Evolutionary conservation across 1,139 yeast species (phyloP), one percentile per base, ranked within the genome.

Genomic region (Zygosaccharomyces sapae): DNA sequence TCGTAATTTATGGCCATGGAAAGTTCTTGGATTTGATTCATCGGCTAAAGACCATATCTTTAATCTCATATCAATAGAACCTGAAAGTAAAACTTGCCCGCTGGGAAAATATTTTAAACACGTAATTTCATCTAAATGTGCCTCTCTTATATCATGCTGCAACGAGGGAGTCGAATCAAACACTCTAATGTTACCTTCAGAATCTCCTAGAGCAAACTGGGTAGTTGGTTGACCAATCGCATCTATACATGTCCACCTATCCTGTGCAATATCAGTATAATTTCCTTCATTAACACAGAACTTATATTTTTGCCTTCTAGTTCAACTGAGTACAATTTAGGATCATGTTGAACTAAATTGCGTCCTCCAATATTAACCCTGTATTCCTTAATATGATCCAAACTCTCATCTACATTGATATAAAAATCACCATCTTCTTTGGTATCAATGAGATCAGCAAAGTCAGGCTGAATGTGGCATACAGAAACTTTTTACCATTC

Each of bases 21-120:
- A 70, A 0, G 73, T 68, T 41, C 89, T 64, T 1, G 81, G 76
- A 45, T 70, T 71, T 2, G 71, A 55, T 4, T 81, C 81, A 44
- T 73, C 73, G 0, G 58, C 55, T 1, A 70, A 56, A 18, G 77
- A 72, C 87, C 88, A 83, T 6, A 84, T 60, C 55, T 79, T 79
- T 39, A 81, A 66, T 47, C 65, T 74, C 66, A 73, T 70, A 60
- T 84, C 90, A 5, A 70, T 60, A 1, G 86, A 82, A 10, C 74
- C 70, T 1, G 83, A 74, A 35, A 82, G 55, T 1, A 79, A 56
- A 7, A 80, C 90, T 54, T 73, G 68, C 2, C 80, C 77, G 9
- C 86, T 80, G 0, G 89, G 86, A 58, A 84, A 81, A 45, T 80
- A 71, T 46, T 51, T 38, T 2, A 70, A 51, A 8, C 63, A 60